Percentiles rank a stretch among this genome's conserved stretches.
These are phyloP conservation scores for Xylaria acuta DNA, from an alignment of 495 filamentous ascomycete genomes.

Conservation along the genomic window DNA sequence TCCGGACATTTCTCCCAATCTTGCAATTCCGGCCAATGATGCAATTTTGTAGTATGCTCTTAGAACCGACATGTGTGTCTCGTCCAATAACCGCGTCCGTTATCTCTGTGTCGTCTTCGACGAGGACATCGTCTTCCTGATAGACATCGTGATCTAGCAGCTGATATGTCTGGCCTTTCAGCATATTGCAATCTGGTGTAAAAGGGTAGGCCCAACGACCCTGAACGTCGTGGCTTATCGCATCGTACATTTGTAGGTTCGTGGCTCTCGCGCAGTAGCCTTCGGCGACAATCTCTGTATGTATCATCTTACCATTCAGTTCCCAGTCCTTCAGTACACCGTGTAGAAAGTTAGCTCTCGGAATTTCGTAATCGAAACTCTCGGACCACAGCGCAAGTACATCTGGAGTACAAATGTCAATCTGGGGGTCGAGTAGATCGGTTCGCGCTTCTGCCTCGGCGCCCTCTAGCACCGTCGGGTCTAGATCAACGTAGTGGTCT, in stretches of 20 bases:
- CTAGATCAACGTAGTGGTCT: slow-evolving; percentile 67
- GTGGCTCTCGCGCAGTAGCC: slow-evolving; percentile 83
- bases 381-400: slow-evolving; percentile 95
- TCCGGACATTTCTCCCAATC: slow-evolving; percentile 81
- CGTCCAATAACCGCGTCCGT: slow-evolving; percentile 76
- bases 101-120: slow-evolving; percentile 55
- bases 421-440: slow-evolving; percentile 91
- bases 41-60: slow-evolving; percentile 70
- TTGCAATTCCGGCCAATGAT: slow-evolving; percentile 82
- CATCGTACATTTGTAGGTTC: slow-evolving; percentile 88
- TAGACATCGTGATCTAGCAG: slow-evolving; percentile 72
- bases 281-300: slow-evolving; percentile 83
- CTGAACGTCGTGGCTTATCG: slow-evolving; percentile 87
- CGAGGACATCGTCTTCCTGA: slow-evolving; percentile 71
- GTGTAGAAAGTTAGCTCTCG: slow-evolving; percentile 85
- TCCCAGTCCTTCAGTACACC: slow-evolving; percentile 96
- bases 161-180: slow-evolving; percentile 76
- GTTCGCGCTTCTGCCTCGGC: slow-evolving; percentile 78
- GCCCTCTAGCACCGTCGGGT: slow-evolving; percentile 66
- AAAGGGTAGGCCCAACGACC: slow-evolving; percentile 92
- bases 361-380: slow-evolving; percentile 93
- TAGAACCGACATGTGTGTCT: slow-evolving; percentile 75
- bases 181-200: slow-evolving; percentile 85
- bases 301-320: slow-evolving; percentile 92
- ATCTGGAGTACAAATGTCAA: slow-evolving; percentile 98